Percentiles rank a stretch among this genome's conserved stretches.
phyloP scores from a whole-genome alignment of 1,284 basidiomycete species.

The Irpex lacteus region DNA sequence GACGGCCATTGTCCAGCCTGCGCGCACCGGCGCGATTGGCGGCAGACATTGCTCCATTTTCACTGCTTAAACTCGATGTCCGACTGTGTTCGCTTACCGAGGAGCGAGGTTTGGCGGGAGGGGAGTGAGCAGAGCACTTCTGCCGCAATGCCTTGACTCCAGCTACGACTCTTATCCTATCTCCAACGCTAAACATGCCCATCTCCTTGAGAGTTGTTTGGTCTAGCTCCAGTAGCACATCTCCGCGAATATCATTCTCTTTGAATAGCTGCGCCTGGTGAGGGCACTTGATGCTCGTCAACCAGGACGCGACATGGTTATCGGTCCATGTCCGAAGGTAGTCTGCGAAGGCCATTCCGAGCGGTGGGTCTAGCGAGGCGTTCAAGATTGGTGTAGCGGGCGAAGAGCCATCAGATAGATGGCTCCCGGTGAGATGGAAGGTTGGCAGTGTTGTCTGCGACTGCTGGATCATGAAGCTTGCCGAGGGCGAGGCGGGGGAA shows the following conservation, averaged over 20 bases:
- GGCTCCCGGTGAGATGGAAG: slow-evolving; percentile 22
- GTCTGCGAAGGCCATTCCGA: slow-evolving; percentile 55
- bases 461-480: slow-evolving; percentile 38
- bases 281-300: slow-evolving; percentile 69
- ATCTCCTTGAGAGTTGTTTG: slow-evolving; percentile 85
- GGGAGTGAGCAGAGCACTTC: slow-evolving; percentile 38
- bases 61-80: slow-evolving; percentile 23
- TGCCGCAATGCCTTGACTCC: slow-evolving; percentile 80
- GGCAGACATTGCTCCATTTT: slow-evolving; percentile 12
- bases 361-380: slow-evolving; percentile 52
- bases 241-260: slow-evolving; percentile 85
- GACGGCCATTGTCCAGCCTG: slow-evolving; percentile 52
- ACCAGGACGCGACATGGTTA: slow-evolving; percentile 67
- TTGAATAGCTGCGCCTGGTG: slow-evolving; percentile 72
- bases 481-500: slow-evolving; percentile 51
- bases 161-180: slow-evolving; percentile 81
- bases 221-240: slow-evolving; percentile 87
- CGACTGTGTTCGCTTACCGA: slow-evolving; percentile 22
- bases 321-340: slow-evolving; percentile 72
- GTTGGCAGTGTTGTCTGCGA: slow-evolving; percentile 21
- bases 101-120: slow-evolving; percentile 23
- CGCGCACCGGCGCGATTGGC: slow-evolving; percentile 23
- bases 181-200: slow-evolving; percentile 85
- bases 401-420: slow-evolving; percentile 27
- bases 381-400: slow-evolving; percentile 36